Evolutionary conservation across 2,329 filamentous ascomycete genomes (phyloP).

Genomic region (Cercospora zeina): DNA sequence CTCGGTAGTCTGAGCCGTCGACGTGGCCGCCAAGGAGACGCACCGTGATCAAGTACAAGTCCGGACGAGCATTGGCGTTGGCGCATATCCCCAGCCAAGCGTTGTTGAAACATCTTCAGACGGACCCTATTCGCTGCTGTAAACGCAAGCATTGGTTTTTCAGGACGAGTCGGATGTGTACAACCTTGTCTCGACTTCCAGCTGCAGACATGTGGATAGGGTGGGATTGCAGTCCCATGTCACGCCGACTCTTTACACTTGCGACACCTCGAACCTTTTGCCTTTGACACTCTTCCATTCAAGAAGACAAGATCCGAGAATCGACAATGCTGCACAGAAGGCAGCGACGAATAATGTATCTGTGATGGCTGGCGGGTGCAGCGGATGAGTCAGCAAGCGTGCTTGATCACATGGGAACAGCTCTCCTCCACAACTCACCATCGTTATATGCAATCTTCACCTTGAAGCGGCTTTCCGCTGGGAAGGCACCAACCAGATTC

Average conservation of each 20-base stretch:
- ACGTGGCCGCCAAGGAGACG: slow-evolving; percentile 11
- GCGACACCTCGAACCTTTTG: slow-evolving; percentile 44
- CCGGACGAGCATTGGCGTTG: slow-evolving; percentile 13
- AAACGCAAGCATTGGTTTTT: not conserved
- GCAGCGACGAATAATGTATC: slow-evolving; percentile 62
- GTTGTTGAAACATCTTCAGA: not conserved
- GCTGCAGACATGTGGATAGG: not conserved
- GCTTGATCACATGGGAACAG: not conserved
- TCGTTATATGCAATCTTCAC: slow-evolving; percentile 66
- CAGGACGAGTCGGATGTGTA: slow-evolving; percentile 3
- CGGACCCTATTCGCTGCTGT: not conserved
- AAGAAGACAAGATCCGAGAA: slow-evolving; percentile 57
- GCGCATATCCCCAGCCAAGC: slow-evolving; percentile 3
- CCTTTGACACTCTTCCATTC: slow-evolving; percentile 68
- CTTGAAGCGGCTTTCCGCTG: slow-evolving; percentile 48
- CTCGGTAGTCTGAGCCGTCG: not conserved
- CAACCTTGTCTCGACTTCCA: slow-evolving; percentile 10
- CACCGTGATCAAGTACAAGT: not conserved
- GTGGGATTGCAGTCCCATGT: not conserved
- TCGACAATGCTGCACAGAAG: slow-evolving; percentile 54
- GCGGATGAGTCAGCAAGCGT: not conserved
- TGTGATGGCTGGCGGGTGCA: slow-evolving; percentile 47
- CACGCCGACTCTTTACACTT: slow-evolving; percentile 26
- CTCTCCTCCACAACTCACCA: slow-evolving; percentile 22
- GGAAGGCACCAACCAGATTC: slow-evolving; percentile 57